These are phyloP conservation scores for Dalbergia cultrata DNA, from an alignment of 306 rosid species.

Conservation along the genomic window DNA sequence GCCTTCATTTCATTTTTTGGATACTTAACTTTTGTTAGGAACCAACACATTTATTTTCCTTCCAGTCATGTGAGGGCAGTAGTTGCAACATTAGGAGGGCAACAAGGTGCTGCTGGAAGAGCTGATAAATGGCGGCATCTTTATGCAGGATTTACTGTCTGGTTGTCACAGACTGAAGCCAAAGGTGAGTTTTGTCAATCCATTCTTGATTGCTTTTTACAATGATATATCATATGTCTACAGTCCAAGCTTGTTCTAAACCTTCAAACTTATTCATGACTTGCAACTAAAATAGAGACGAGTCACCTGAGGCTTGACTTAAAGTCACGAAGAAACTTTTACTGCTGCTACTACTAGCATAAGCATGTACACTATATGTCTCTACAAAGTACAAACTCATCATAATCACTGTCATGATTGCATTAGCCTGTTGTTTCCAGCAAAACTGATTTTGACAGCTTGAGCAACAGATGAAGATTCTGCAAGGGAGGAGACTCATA, in stretches of 20 bases:
- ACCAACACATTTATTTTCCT: constrained; percentile 13
- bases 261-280: constrained; percentile 34
- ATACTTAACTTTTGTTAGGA: constrained; percentile 23
- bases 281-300: constrained; percentile 10
- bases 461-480: constrained; percentile 81
- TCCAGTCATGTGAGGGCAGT: constrained; percentile 83
- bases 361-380: background rate
- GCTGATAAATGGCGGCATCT: constrained; percentile 85
- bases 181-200: constrained; percentile 55
- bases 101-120: constrained; percentile 71
- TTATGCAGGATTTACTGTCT: constrained; percentile 85
- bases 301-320: constrained; percentile 21
- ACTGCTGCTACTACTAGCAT: background rate
- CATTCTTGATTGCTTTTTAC: constrained; percentile 16
- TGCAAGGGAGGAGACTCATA: constrained; percentile 83
- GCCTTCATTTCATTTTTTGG: background rate
- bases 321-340: constrained; percentile 21
- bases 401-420: constrained; percentile 25
- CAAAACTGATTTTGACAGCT: constrained; percentile 29
- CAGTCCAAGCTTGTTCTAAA: constrained; percentile 35
- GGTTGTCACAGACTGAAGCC: constrained; percentile 92
- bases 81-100: constrained; percentile 82
- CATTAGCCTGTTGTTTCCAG: constrained; percentile 32
- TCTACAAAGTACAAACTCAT: background rate
- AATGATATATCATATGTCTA: constrained; percentile 21